Evolutionary conservation across 2,329 filamentous ascomycete species (phyloP), one percentile per base, ranked within the genome.

Genomic region (Ceratocystis albifundus): DNA sequence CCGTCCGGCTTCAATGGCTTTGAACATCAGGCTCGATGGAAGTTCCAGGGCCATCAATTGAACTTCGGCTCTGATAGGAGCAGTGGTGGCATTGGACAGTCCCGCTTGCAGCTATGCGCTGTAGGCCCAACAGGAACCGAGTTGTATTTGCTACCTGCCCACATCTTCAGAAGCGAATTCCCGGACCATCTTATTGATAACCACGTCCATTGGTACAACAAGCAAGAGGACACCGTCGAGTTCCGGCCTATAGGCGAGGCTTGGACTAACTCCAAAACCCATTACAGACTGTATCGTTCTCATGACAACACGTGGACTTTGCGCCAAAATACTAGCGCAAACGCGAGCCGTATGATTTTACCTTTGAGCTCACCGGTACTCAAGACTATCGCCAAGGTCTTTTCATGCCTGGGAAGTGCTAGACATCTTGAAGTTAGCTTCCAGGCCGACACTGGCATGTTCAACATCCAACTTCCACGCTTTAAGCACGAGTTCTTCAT

Each of bases 141-240:
- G 0, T 72, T 67, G 2, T 71, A 77, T 15, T 69, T 80, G 0
- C 28, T 81, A 0, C 77, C 79, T 0, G 64, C 69, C 0, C 45
- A 68, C 3, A 12, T 74, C 0, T 71, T 80, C 0, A 1, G 66
- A 0, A 64, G 32, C 0, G 55, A 64, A 0, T 65, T 80, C 0
- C 79, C 80, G 0, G 7, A 67, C 0, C 59, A 69, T 0, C 77
- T 83, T 5, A 69, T 79, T 1, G 57, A 76, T 0, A 69, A 76
- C 0, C 77, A 74, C 64, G 72, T 75, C 0, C 80, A 83, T 66
- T 84, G 82, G 81, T 76, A 79, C 57, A 69, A 78, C 25, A 2
- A 72, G 0, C 55, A 69, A 0, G 70, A 64, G 0, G 69, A 70
- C 0, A 62, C 30, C 0, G 50, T 80, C 3, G 73, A 77, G 32